Conservation (phyloP, 495 filamentous ascomycete species). For the Penicillium macrosclerotiorum region DNA sequence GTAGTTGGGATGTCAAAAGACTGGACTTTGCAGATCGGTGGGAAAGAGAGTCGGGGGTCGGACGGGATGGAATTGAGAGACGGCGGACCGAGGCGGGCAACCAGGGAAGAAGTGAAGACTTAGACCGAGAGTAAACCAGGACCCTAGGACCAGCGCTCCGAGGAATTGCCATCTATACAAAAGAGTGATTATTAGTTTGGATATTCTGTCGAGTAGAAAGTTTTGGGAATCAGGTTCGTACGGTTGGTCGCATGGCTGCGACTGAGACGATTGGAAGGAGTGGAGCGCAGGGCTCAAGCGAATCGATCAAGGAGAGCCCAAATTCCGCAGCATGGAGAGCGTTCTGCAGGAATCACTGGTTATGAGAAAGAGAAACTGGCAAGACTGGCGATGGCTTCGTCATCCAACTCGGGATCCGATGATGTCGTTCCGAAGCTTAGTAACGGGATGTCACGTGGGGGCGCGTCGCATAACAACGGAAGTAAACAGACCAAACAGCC, state of each 20-base stretch:
- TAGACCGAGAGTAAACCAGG: slow-evolving; percentile 24
- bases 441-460: slow-evolving; percentile 22
- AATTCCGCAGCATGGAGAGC: slow-evolving; percentile 27
- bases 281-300: slow-evolving; percentile 28
- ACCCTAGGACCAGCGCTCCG: slow-evolving; percentile 22
- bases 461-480: slow-evolving; percentile 35
- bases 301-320: slow-evolving; percentile 19
- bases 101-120: slow-evolving; percentile 15
- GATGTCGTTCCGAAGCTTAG: slow-evolving; percentile 27
- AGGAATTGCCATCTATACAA: slow-evolving; percentile 21
- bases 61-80: slow-evolving; percentile 26
- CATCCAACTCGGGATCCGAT: slow-evolving; percentile 15
- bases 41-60: slow-evolving; percentile 20
- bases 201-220: slow-evolving; percentile 4
- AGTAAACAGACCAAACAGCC: slow-evolving; percentile 40
- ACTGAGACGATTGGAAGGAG: slow-evolving; percentile 19
- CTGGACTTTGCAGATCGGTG: slow-evolving; percentile 11
- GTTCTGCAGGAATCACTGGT: slow-evolving; percentile 11
- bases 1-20: slow-evolving; percentile 11
- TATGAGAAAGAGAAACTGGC: slow-evolving; percentile 6
- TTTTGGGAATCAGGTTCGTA: slow-evolving; percentile 20
- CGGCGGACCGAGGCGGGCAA: slow-evolving; percentile 25
- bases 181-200: slow-evolving; percentile 3
- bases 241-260: slow-evolving; percentile 36
- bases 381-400: slow-evolving; percentile 5